Conservation (phyloP, 768 basidiomycete species). For the Aureoboletus auriporus region DNA sequence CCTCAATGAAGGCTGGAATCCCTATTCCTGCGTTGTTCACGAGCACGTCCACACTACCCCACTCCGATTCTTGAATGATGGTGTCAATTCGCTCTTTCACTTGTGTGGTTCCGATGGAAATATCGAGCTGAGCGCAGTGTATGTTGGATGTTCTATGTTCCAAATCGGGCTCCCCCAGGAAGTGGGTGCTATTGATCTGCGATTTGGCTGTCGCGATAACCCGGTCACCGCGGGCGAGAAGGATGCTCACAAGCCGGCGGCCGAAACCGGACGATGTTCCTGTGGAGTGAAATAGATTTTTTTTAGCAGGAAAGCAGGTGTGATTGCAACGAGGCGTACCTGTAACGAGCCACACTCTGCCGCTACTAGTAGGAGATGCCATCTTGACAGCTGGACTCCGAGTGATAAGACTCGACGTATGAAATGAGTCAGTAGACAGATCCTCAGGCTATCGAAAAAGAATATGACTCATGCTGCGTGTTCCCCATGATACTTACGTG, state of each 20-base stretch:
- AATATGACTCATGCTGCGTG: no score
- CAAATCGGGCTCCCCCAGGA: slow-evolving; percentile 11
- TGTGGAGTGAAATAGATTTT: slow-evolving; percentile 14
- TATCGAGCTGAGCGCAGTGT: slow-evolving; percentile 46
- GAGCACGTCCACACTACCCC: slow-evolving; percentile 56
- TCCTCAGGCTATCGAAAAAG: no score
- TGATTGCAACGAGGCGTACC: neutral
- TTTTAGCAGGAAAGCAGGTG: neutral
- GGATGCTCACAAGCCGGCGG: slow-evolving; percentile 41
- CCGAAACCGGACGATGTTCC: slow-evolving; percentile 63
- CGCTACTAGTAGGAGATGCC: no score
- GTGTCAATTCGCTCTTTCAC: slow-evolving; percentile 41
- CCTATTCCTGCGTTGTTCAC: slow-evolving; percentile 63
- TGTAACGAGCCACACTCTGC: slow-evolving; percentile 1
- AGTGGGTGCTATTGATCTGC: slow-evolving; percentile 36
- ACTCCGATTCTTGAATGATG: slow-evolving; percentile 35
- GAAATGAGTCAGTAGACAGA: no score
- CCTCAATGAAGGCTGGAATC: slow-evolving; percentile 46
- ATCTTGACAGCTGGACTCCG: neutral
- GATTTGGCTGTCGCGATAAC: slow-evolving; percentile 58
- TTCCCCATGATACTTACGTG: no score
- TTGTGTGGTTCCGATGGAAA: slow-evolving; percentile 40
- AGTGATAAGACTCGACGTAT: no score
- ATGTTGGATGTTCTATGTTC: slow-evolving; percentile 28
- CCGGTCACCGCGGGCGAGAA: slow-evolving; percentile 52